Evolutionary conservation across 371 early-diverging fungal genomes (phyloP).

Genomic region (Circinella minor): DNA sequence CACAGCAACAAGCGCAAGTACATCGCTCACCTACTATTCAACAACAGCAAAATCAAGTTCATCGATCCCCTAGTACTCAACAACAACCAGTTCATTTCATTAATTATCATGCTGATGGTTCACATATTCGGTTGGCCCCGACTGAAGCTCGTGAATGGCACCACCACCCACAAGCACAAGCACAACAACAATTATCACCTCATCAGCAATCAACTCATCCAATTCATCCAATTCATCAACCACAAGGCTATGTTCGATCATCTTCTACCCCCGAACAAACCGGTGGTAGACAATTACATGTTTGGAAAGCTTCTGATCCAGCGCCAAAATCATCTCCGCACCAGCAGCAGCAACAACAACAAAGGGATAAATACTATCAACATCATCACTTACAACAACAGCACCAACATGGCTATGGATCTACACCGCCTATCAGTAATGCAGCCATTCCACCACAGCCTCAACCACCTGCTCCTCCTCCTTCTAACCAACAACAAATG

Average conservation of each 20-base stretch:
- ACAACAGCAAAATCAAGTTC: constrained; percentile 16
- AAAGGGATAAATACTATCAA: constrained; percentile 1
- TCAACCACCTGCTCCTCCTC: constrained; percentile 16
- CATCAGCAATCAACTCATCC: background rate
- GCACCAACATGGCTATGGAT: constrained; percentile 5
- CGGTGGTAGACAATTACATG: constrained; percentile 13
- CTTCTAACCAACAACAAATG: constrained; percentile 3
- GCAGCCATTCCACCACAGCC: background rate
- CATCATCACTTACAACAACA: constrained; percentile 14
- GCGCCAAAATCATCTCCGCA: background rate
- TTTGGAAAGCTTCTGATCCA: constrained; percentile 13
- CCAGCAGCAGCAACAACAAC: constrained; percentile 9
- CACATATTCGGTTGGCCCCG: constrained; percentile 8
- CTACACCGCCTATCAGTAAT: too few species aligned
- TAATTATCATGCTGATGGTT: constrained; percentile 20
- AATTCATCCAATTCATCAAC: background rate
- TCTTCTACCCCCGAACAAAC: constrained; percentile 11
- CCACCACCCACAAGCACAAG: background rate
- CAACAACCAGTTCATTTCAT: constrained; percentile 15
- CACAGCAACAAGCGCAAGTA: constrained; percentile 10
- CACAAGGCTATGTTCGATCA: background rate
- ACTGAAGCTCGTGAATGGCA: constrained; percentile 8
- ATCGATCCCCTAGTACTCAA: background rate
- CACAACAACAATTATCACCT: background rate
- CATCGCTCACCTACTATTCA: background rate